Conservation (phyloP, 306 rosid genomes). For the Albizia julibrissin region DNA sequence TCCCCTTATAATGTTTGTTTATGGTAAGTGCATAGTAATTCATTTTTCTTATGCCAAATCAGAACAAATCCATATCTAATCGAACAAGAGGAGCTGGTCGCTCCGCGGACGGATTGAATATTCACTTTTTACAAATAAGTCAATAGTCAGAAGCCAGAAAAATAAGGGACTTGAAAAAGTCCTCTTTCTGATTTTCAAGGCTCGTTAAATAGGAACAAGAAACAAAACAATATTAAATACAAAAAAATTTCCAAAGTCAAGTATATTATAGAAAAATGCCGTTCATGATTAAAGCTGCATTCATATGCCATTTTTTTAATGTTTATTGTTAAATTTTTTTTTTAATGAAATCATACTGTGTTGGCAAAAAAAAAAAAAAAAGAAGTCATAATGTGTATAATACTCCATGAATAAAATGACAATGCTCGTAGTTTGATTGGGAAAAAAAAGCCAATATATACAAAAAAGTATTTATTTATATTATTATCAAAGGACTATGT, state of each 20-base stretch:
- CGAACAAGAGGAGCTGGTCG: no score
- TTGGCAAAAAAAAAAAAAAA: no score
- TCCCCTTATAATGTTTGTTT: not conserved
- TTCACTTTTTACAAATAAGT: not conserved
- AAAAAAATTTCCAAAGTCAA: not conserved
- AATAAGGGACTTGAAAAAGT: not conserved
- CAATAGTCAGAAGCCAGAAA: slow-evolving; percentile 25
- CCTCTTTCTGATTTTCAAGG: not conserved
- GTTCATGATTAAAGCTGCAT: not conserved
- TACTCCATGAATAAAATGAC: not conserved
- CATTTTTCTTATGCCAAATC: not conserved
- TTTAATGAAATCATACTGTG: no score
- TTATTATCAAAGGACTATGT: not conserved
- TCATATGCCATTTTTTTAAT: not conserved
- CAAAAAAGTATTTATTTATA: no score
- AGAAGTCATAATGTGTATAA: not conserved
- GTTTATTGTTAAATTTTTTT: not conserved
- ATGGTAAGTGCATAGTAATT: not conserved
- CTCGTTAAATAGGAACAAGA: not conserved
- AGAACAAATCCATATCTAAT: not conserved
- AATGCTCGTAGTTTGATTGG: not conserved
- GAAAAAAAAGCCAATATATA: not conserved
- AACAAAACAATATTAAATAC: not conserved
- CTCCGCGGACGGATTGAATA: slow-evolving; percentile 14
- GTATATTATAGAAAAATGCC: not conserved